Base-by-base conservation (phyloP, 306 rosid genomes). In the Gleditsia sinensis region DNA sequence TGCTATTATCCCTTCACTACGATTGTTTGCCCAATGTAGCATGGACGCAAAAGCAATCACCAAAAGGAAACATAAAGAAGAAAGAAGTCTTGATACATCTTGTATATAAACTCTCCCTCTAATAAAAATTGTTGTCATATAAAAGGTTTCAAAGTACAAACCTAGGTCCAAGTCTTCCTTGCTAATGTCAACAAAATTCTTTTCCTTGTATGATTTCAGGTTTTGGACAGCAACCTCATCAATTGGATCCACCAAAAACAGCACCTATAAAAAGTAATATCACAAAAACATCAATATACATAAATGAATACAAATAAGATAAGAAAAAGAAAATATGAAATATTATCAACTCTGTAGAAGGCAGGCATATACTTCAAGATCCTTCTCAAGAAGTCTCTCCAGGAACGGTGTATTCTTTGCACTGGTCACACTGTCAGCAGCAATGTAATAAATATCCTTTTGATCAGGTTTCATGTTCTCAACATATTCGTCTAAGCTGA, bases 131-230 rank as follows among this genome's bases (percentile, higher is more conserved):
- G 39, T 14, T 2, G 11, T 5, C 7, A 25, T 3, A 9, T 17
- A 2, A 19, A 54, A 45, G 28, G 33, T 27, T 53, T 57, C 6
- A 45, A 50, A 23, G 34, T 45, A 61, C 83, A 46, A 71, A 94
- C 99, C 99, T 83, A 94, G 80, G 79, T 92, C 96, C 75, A 94
- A 81, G 76, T 92, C 99, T 86, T 94, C 98, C 89, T 94, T 94
- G 96, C 95, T 92, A 85, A 92, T 92, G 81, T 94, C 99, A 75
- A 92, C 84, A 72, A 94, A 94, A 79, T 90, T 84, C 83, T 92
- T 94, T 25, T 94, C 99, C 87, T 92, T 92, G 84, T 83, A 94
- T 50, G 96, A 82, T 76, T 92, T 92, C 51, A 94, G 88, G 84
- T 92, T 94, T 83, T 92, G 97, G 85, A 94, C 40, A 63, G 99